These are phyloP conservation scores for Gracilaria domingensis DNA, from an alignment of 23 red algal species.

Conservation along the genomic window DNA sequence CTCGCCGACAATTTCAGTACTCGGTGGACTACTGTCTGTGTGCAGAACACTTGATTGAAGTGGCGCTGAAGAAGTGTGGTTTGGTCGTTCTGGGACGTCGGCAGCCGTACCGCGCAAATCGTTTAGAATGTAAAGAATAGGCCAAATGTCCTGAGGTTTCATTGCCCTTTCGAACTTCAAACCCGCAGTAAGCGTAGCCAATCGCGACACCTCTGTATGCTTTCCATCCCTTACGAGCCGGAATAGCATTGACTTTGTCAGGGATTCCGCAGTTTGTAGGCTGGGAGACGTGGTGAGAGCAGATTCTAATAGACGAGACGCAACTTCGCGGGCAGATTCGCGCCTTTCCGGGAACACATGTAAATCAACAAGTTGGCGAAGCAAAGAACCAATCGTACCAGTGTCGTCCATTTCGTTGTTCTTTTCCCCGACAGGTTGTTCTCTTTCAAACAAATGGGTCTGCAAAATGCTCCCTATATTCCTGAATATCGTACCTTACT, in stretches of 20 bases:
- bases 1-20: slow-evolving; percentile 50
- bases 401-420: slow-evolving; percentile 8
- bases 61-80: not conserved
- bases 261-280: slow-evolving; percentile 58
- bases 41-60: not conserved
- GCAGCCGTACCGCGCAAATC: slow-evolving; percentile 51
- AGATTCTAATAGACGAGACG: slow-evolving; percentile 55
- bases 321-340: slow-evolving; percentile 56
- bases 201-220: slow-evolving; percentile 40
- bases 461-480: not conserved
- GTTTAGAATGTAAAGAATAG: slow-evolving; percentile 68
- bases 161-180: slow-evolving; percentile 59
- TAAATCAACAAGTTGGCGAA: slow-evolving; percentile 40
- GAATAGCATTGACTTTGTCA: slow-evolving; percentile 67
- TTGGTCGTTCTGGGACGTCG: slow-evolving; percentile 21
- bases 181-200: slow-evolving; percentile 52
- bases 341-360: slow-evolving; percentile 49
- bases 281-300: slow-evolving; percentile 66
- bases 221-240: slow-evolving; percentile 60
- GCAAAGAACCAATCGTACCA: slow-evolving; percentile 35
- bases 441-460: not conserved
- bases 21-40: slow-evolving; percentile 29
- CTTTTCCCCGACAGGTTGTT: not conserved
- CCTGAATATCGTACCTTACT: not conserved
- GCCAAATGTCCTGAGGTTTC: slow-evolving; percentile 46